Percentiles rank a stretch among this genome's conserved stretches.
These are phyloP conservation scores for Chlorella sp. DNA, from an alignment of 139 green algal genomes.

Conservation along the genomic window DNA sequence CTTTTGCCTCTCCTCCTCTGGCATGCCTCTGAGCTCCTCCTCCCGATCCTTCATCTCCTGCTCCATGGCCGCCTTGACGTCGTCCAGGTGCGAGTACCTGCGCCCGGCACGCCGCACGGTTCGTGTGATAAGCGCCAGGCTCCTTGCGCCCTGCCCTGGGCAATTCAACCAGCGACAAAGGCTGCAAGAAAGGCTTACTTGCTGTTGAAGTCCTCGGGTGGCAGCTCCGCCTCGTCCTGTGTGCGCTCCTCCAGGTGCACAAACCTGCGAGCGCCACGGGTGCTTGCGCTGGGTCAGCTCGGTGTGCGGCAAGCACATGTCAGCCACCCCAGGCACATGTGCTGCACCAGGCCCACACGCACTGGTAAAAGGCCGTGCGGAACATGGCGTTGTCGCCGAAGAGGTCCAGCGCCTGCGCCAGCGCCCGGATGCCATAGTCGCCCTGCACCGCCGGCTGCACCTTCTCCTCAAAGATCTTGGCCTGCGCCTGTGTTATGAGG, in stretches of 20 bases:
- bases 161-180: background rate
- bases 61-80: background rate
- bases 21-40: background rate
- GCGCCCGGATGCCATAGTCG: background rate
- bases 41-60: background rate
- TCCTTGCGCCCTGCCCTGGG: background rate
- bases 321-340: too few relatives aligned
- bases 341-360: too few relatives aligned
- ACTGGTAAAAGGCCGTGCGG: background rate
- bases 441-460: conserved; percentile 1
- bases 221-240: conserved; percentile 14
- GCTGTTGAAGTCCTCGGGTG: background rate
- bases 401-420: background rate
- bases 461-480: conserved; percentile 7
- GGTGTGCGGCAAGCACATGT: too few relatives aligned
- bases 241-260: conserved; percentile 13
- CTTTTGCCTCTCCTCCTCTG: background rate
- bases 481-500: background rate
- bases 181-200: conserved; percentile 6
- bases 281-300: too few relatives aligned
- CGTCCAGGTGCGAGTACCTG: background rate
- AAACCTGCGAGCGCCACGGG: too few relatives aligned
- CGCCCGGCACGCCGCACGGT: background rate
- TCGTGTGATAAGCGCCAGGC: background rate
- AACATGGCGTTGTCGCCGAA: background rate